These are phyloP conservation scores for Ilyonectria sp. DNA, from an alignment of 2,329 filamentous ascomycete species.

Conservation along the genomic window DNA sequence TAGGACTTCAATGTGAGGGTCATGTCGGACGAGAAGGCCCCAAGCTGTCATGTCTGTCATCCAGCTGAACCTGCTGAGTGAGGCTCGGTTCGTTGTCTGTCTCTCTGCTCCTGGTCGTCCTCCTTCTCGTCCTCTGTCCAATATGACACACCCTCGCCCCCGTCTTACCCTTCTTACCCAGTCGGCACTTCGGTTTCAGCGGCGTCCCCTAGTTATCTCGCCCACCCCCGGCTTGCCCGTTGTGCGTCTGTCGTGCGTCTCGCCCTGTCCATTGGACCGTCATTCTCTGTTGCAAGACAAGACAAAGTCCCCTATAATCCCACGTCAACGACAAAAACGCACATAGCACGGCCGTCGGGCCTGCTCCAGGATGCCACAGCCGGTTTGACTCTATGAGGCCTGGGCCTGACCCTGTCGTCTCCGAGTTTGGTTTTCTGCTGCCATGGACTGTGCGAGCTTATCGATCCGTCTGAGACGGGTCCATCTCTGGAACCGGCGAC, in stretches of 20 bases:
- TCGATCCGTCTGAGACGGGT: conserved; percentile 32
- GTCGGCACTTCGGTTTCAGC: conserved; percentile 11
- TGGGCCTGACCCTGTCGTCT: conserved; percentile 10
- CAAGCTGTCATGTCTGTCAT: conserved; percentile 4
- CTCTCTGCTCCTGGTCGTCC: conserved; percentile 5
- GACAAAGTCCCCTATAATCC: conserved; percentile 7
- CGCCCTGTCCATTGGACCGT: conserved; percentile 9
- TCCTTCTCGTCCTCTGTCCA: conserved; percentile 2
- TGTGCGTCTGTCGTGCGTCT: conserved; percentile 15
- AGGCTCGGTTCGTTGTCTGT: conserved; percentile 15
- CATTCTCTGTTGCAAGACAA: conserved; percentile 17
- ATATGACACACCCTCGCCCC: conserved; percentile 18
- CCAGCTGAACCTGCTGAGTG: conserved; percentile 6
- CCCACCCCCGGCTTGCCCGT: conserved; percentile 9
- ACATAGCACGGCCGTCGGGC: conserved; percentile 1
- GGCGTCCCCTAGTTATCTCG: conserved; percentile 5
- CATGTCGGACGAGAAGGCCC: conserved; percentile 9
- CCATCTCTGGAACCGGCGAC: conserved; percentile 12
- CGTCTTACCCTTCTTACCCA: conserved; percentile 8
- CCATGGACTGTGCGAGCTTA: conserved; percentile 32
- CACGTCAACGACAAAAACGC: conserved; percentile 8
- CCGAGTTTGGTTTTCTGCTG: conserved; percentile 3
- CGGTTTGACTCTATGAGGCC: conserved; percentile 6
- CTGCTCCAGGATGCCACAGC: conserved; percentile 9
- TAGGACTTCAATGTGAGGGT: conserved; percentile 1